Evolutionary conservation across 768 basidiomycete genomes (phyloP).

Genomic region (Fomitopsis serialis): DNA sequence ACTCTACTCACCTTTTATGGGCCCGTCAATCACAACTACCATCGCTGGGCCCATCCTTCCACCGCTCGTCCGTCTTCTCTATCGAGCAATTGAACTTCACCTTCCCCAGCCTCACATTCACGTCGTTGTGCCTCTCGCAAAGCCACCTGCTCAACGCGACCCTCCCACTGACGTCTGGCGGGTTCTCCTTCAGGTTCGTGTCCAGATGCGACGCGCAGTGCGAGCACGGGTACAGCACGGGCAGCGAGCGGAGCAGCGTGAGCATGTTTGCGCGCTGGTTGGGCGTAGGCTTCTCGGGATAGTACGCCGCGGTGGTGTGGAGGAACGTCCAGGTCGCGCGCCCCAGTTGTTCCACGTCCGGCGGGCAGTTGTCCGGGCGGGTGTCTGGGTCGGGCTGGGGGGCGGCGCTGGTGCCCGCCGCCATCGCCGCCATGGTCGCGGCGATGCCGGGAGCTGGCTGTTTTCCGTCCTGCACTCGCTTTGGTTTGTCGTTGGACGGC

Average conservation of each 20-base stretch:
- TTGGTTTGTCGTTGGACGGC: constrained; percentile 31
- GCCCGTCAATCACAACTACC: constrained; percentile 61
- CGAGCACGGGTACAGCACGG: constrained; percentile 82
- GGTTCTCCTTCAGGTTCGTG: constrained; percentile 54
- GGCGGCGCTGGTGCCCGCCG: constrained; percentile 25
- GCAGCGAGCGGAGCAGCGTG: constrained; percentile 68
- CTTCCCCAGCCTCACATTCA: constrained; percentile 86
- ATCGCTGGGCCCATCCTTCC: constrained; percentile 87
- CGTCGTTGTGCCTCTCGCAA: constrained; percentile 89
- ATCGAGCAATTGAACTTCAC: constrained; percentile 67
- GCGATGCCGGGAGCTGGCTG: constrained; percentile 1
- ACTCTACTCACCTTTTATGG: too few species aligned
- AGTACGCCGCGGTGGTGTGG: constrained; percentile 93
- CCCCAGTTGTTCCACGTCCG: constrained; percentile 86
- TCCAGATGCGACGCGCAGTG: constrained; percentile 84
- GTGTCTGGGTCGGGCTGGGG: constrained; percentile 26
- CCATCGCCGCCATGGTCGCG: constrained; percentile 27
- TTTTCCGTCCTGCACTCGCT: constrained; percentile 10
- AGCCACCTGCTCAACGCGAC: constrained; percentile 75
- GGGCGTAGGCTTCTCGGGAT: constrained; percentile 75
- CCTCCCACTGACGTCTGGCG: constrained; percentile 77
- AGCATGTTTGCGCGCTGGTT: constrained; percentile 82
- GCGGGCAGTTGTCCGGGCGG: constrained; percentile 71
- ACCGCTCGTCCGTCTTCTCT: constrained; percentile 73
- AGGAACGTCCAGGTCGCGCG: constrained; percentile 96